These are phyloP conservation scores for Solanum lycopersicoides DNA, from an alignment of 257 asterid genomes.

Conservation along the genomic window DNA sequence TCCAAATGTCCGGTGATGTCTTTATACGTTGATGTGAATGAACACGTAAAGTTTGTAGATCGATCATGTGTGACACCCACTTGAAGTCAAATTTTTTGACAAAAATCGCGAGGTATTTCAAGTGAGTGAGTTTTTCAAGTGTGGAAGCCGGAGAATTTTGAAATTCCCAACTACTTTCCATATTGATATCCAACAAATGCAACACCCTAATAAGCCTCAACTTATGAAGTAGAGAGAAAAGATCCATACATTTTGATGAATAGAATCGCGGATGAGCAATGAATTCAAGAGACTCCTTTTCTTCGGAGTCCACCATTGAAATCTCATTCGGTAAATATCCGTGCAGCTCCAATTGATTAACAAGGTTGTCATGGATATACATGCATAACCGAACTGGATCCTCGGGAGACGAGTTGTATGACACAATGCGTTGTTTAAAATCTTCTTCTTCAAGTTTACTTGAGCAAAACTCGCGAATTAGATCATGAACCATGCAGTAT, in stretches of 20 bases:
- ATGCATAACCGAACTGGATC: background rate
- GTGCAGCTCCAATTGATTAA: background rate
- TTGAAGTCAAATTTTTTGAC: background rate
- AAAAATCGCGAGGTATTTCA: background rate
- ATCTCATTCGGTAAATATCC: background rate
- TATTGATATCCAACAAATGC: background rate
- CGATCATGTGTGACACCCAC: background rate
- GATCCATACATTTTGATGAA: background rate
- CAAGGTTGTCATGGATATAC: background rate
- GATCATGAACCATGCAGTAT: background rate
- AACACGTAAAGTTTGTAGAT: background rate
- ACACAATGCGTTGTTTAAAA: background rate
- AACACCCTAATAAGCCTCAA: background rate
- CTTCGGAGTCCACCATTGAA: background rate
- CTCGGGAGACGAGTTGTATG: background rate
- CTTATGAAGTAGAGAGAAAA: background rate
- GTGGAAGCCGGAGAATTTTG: background rate
- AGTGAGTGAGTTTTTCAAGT: background rate
- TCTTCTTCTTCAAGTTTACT: background rate
- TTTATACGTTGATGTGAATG: background rate
- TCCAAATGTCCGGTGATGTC: background rate
- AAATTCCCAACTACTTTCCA: background rate
- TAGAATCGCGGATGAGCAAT: background rate
- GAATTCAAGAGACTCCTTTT: background rate
- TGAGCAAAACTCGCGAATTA: constrained; percentile 1